Evolutionary conservation across 257 asterid species (phyloP), one percentile per base, ranked within the genome.

Genomic region (Ehretia macrophylla): DNA sequence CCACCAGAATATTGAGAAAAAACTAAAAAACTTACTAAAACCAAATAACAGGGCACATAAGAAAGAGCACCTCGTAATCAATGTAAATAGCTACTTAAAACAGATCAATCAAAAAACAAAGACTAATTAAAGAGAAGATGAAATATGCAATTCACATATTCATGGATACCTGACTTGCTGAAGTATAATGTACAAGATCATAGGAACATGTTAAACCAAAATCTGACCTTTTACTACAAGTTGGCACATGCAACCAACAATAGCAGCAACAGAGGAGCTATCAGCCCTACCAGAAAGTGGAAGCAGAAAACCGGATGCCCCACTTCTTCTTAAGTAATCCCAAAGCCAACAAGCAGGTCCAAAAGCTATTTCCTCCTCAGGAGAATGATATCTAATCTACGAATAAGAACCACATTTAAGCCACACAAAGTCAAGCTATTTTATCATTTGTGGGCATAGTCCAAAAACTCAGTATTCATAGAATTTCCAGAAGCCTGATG

Each of bases 301-400:
- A 78, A 91, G 98, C 82, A 91, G 66, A 66, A 88, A 88, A 17
- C 98, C 98, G 54, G 96, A 88, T 42, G 98, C 92, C 17, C 98
- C 96, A 75, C 95, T 83, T 84, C 96, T 83, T 76, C 95, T 79
- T 70, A 91, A 68, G 71, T 91, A 90, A 79, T 90, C 96, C 98
- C 98, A 90, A 68, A 91, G 73, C 98, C 98, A 91, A 78, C 96
- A 88, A 72, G 85, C 92, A 52, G 98, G 96, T 48, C 98, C 98
- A 63, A 79, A 83, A 67, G 95, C 94, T 71, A 91, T 91, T 81
- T 91, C 96, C 87, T 91, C 98, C 72, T 82, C 95, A 58, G 96
- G 98, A 60, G 80, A 82, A 75, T 86, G 96, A 69, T 85, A 91
- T 59, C 78, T 81, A 72, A 88, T 85, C 98, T 91, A 79, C 62